Base-by-base conservation (phyloP, 192 early-diverging fungal species). In the Phycomyces blakesleeanus region DNA sequence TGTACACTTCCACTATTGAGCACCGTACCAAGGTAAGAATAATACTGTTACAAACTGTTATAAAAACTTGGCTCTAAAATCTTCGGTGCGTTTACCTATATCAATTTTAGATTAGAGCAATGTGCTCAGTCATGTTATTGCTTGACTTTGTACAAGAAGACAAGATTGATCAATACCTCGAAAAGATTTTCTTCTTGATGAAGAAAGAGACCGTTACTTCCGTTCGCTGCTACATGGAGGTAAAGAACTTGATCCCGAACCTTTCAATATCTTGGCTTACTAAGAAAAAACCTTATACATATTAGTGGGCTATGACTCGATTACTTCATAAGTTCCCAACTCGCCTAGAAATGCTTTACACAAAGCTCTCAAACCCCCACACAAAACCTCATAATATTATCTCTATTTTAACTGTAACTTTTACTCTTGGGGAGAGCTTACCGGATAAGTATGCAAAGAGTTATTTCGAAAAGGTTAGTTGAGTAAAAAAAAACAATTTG, bases 181-280 rank as follows among this genome's bases (percentile, higher is more conserved):
- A 66, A 8, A n/a, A 27, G 21, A 25, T 85, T 11, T 24, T 78
- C 22, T 57, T 68, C n/a, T 7, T 63, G 15, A 50, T 84, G 40
- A 64, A 74, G 16, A 54, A 72, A 15, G 83, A 85, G 63, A 65
- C 57, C 5, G 29, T 80, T 22, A 52, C 64, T 1, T 77, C 81
- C 14, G 76, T 74, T 6, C 70, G 81, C 9, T 63, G 65, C 15
- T 82, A 78, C 50, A 66, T 81, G 20, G 83, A 85, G 47, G 70
- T 72, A 72, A 18, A 16, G 27, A 8, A 38, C 29, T 34, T 34
- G 2, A 7, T 5, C 7, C 29, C 7, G 29, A 34, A 34, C 7
- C 2, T 5, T 34, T 34, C 29, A 2, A 34, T 34, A 7, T 5
- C 7, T 7, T 34, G 2, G 29, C 7, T 34, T 34, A 34, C 29